Evolutionary conservation across 2,329 filamentous ascomycete genomes (phyloP).

Genomic region (Balansia obtecta): DNA sequence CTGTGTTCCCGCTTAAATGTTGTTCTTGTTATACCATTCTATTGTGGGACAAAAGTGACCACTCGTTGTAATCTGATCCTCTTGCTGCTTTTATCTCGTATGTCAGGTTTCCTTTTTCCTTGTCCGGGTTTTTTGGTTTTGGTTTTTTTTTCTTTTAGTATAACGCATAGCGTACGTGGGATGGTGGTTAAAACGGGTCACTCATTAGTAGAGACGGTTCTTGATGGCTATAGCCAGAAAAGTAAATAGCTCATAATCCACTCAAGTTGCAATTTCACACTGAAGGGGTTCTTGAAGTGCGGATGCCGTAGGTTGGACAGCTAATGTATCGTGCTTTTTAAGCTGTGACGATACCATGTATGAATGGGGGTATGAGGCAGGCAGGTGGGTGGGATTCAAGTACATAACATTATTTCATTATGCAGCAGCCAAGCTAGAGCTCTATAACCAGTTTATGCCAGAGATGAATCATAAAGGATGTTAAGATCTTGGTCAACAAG

Average conservation of each 20-base stretch:
- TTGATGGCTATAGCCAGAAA: constrained; percentile 3
- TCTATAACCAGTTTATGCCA: no score
- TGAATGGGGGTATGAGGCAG: no score
- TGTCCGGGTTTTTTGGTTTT: no score
- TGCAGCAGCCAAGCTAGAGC: no score
- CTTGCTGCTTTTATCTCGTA: neutral
- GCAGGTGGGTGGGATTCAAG: no score
- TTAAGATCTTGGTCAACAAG: no score
- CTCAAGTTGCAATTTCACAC: neutral
- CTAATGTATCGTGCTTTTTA: no score
- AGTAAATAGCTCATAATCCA: constrained; percentile 13
- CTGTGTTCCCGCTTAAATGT: neutral
- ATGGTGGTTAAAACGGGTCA: neutral
- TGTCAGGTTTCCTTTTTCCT: constrained; percentile 6
- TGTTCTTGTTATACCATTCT: neutral
- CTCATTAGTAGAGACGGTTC: constrained; percentile 1
- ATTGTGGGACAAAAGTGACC: neutral
- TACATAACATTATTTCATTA: no score
- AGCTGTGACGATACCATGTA: no score
- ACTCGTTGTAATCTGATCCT: neutral
- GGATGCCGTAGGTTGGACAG: no score
- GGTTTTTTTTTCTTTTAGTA: neutral
- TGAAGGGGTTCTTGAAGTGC: no score
- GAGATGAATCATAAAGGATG: no score
- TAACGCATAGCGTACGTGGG: constrained; percentile 11